Conservation (phyloP, 495 filamentous ascomycete genomes). For the Cercophora sp. region DNA sequence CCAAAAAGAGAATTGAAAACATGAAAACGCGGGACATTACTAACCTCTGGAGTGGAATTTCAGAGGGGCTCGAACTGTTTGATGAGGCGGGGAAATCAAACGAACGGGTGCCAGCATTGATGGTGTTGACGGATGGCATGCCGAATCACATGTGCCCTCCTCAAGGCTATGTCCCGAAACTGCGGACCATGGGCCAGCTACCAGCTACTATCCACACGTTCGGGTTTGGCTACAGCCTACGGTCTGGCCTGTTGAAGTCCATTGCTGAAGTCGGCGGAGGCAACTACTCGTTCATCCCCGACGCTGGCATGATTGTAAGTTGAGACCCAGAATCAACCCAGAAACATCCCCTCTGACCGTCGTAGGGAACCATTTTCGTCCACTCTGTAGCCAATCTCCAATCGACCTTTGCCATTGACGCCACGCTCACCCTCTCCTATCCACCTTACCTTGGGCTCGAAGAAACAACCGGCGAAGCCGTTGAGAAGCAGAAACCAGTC, state of each 20-base stretch:
- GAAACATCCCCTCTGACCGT: neutral
- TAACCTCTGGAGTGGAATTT: slow-evolving; percentile 43
- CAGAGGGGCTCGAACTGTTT: slow-evolving; percentile 34
- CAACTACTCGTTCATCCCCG: slow-evolving; percentile 46
- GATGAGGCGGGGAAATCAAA: slow-evolving; percentile 3
- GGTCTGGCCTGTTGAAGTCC: slow-evolving; percentile 42
- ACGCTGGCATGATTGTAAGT: slow-evolving; percentile 46
- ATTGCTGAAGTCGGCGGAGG: slow-evolving; percentile 41
- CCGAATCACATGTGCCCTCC: slow-evolving; percentile 36
- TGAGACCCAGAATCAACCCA: neutral
- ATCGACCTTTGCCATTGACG: slow-evolving; percentile 38
- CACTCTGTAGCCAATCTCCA: slow-evolving; percentile 47
- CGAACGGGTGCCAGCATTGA: slow-evolving; percentile 35
- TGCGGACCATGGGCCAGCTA: slow-evolving; percentile 29
- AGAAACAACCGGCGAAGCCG: slow-evolving; percentile 33
- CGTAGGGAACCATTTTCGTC: slow-evolving; percentile 31
- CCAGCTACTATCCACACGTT: slow-evolving; percentile 44
- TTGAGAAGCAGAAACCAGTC: slow-evolving; percentile 22
- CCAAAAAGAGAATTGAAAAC: slow-evolving; percentile 27
- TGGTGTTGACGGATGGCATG: slow-evolving; percentile 46
- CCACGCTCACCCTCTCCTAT: slow-evolving; percentile 30
- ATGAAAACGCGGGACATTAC: slow-evolving; percentile 28
- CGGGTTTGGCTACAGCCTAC: slow-evolving; percentile 41
- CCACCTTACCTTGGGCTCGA: slow-evolving; percentile 26
- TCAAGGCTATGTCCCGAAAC: slow-evolving; percentile 36